Evolutionary conservation across 345 rosid genomes (phyloP).

Genomic region (Eucalyptus curtisii): DNA sequence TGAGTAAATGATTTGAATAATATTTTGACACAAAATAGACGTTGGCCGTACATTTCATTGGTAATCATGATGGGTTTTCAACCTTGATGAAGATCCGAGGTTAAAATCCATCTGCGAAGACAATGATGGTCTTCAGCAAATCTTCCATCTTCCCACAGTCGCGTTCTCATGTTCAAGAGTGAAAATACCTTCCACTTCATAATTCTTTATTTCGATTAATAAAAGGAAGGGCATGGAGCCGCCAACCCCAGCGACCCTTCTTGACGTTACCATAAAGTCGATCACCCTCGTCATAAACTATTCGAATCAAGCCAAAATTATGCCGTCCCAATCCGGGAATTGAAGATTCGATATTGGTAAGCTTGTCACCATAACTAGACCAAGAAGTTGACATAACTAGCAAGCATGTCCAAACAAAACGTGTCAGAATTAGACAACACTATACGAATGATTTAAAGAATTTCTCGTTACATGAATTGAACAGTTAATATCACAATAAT

Average conservation of each 20-base stretch:
- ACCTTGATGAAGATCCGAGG: background rate
- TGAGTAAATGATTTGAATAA: background rate
- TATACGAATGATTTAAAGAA: background rate
- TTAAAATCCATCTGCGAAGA: background rate
- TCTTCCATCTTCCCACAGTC: background rate
- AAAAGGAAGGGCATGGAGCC: background rate
- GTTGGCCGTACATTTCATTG: background rate
- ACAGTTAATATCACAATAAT: background rate
- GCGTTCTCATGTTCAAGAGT: background rate
- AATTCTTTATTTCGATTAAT: background rate
- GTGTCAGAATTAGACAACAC: rapidly evolving
- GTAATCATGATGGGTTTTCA: background rate
- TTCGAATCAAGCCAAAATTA: background rate
- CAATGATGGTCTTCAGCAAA: background rate
- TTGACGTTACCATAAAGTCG: background rate
- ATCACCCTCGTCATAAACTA: background rate
- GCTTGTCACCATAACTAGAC: background rate
- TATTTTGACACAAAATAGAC: background rate
- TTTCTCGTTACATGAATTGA: background rate
- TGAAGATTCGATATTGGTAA: background rate
- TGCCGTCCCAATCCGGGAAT: rapidly evolving
- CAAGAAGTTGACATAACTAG: background rate
- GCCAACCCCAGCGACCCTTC: background rate
- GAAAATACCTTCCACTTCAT: background rate
- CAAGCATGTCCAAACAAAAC: background rate